These are phyloP conservation scores for Sporothrix curviconia DNA, from an alignment of 2,329 filamentous ascomycete genomes.

Conservation along the genomic window DNA sequence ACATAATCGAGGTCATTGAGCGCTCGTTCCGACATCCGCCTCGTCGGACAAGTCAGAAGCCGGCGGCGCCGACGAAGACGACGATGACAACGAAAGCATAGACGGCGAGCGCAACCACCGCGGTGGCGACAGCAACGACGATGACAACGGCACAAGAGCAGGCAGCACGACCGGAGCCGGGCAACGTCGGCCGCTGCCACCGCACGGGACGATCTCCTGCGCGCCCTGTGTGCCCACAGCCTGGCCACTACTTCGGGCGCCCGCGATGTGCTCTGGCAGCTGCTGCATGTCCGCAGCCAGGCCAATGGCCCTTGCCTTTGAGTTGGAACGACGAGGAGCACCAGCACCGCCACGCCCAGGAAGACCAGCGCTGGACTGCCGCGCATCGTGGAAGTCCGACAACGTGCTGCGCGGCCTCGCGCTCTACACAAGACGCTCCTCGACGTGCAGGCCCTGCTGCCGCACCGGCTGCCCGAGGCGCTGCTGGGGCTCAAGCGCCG, in stretches of 20 bases:
- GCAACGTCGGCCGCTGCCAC: neutral
- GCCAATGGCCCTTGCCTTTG: slow-evolving; percentile 60
- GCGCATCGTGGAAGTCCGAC: slow-evolving; percentile 28
- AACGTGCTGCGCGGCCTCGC: slow-evolving; percentile 59
- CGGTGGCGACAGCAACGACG: neutral
- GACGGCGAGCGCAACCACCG: neutral
- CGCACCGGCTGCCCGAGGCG: slow-evolving; percentile 62
- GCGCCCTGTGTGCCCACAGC: slow-evolving; percentile 74
- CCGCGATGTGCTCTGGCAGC: slow-evolving; percentile 70
- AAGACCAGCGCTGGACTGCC: slow-evolving; percentile 21
- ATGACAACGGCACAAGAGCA: neutral
- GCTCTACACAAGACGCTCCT: slow-evolving; percentile 68
- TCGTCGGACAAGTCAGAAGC: neutral
- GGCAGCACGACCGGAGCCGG: neutral
- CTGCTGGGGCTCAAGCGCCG: slow-evolving; percentile 62
- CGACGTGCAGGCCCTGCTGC: slow-evolving; percentile 64
- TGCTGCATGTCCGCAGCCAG: slow-evolving; percentile 65
- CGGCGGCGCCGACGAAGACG: neutral
- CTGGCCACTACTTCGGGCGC: slow-evolving; percentile 74
- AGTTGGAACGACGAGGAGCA: slow-evolving; percentile 37
- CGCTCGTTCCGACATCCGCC: slow-evolving; percentile 7
- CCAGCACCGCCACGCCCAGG: neutral
- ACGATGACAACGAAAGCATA: neutral
- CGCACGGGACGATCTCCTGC: slow-evolving; percentile 50
- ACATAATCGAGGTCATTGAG: slow-evolving; percentile 56